Percentiles rank a stretch among this genome's conserved stretches.
phyloP scores from a whole-genome alignment of 257 asterid species.

The Craterostigma plantagineum region DNA sequence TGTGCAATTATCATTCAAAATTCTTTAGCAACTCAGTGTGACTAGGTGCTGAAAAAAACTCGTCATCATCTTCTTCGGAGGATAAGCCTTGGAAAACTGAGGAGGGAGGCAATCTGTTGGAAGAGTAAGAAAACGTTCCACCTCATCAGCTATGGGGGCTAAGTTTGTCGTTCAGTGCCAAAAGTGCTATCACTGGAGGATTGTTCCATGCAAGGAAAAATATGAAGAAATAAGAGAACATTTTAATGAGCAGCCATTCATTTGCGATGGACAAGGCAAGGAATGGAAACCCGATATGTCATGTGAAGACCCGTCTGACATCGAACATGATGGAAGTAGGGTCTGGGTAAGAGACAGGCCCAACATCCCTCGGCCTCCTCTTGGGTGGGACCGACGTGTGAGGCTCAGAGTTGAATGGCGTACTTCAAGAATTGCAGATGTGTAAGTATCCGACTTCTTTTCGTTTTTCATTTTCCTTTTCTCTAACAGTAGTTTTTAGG shows the following conservation, averaged over 20 bases:
- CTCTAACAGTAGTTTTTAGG: not conserved
- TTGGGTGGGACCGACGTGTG: conserved; percentile 40
- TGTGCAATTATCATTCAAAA: no score
- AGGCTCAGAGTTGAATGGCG: conserved; percentile 39
- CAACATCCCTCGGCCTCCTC: conserved; percentile 34
- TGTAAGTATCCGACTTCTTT: conserved; percentile 19
- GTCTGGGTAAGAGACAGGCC: conserved; percentile 61
- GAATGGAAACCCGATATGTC: conserved; percentile 33
- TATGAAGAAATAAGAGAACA: conserved; percentile 42
- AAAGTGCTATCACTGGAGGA: no score
- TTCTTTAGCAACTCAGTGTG: no score
- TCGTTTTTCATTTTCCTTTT: no score
- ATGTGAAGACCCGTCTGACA: conserved; percentile 32
- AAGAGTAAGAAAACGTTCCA: no score
- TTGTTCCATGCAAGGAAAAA: conserved; percentile 24
- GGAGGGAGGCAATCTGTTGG: no score
- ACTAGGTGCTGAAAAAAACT: no score
- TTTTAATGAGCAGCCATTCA: conserved; percentile 27
- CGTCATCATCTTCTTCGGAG: no score
- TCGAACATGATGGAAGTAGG: conserved; percentile 37
- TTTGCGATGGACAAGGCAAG: conserved; percentile 24
- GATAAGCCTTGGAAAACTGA: no score
- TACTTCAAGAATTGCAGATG: conserved; percentile 43
- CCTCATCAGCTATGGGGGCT: no score
- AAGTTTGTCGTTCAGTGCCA: no score